Base-by-base conservation (phyloP, 352 stramenopile genomes). In the Phytopythium ostracodes region DNA sequence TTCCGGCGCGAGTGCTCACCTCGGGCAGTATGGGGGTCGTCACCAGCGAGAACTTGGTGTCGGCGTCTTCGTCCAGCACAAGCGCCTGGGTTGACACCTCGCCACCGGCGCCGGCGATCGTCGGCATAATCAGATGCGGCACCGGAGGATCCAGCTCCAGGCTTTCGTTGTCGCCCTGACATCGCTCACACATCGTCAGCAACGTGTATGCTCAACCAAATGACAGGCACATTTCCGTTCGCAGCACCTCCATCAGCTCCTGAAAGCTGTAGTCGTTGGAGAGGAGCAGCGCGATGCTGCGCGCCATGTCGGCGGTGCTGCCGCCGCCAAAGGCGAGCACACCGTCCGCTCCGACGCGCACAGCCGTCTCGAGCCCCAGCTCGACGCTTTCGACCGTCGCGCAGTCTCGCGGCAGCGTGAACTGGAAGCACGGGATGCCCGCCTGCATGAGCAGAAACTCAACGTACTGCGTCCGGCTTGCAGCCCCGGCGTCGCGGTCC, bases 361-460 rank as follows among this genome's bases (percentile, higher is more conserved):
- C 65, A 0, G 83, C 83, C 14, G 76, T 84, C 9, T 79, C 73
- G 31, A 71, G 66, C 0, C 73, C 83, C 25, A 81, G 71, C 60
- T 90, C 77, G 51, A 92, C 73, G 11, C 70, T 71, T 25, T 77
- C 62, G 24, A 87, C 44, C 14, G 83, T 90, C 14, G 83, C 73
- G 59, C 83, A 92, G 55, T 92, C 83, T 18, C 75, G 71, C 64
- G 77, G 70, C 51, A 92, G 59, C 20, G 83, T 92, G 69, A 87
- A 86, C 66, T 90, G 80, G 59, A 92, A 92, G 56, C 76, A 88
- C 14, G 83, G 78, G 9, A 92, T 70, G 3, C 80, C 81, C 33
- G 75, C 73, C 46, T 90, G 80, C 68, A 90, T 76, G 22, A 92
- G 62, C 43, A 92, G 51, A 42, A 83, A 92, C 71, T 92, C 79